Evolutionary conservation across 2,329 filamentous ascomycete genomes (phyloP).

Genomic region (Aschersonia sp.): DNA sequence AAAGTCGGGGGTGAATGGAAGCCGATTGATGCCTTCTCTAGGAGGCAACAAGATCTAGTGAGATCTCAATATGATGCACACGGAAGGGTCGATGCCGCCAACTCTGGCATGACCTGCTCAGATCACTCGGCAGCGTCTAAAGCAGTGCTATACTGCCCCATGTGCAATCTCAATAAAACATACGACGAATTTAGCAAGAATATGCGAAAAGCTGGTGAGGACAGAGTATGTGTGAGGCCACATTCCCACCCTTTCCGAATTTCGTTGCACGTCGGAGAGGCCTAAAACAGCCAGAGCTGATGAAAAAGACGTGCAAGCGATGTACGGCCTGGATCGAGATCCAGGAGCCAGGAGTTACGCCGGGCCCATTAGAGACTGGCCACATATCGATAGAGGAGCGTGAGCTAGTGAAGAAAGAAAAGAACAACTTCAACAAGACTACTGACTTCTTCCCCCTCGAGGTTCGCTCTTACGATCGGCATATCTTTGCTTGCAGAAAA

Average conservation of each 20-base stretch:
- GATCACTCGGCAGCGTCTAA: conserved; percentile 14
- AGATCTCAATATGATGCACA: conserved; percentile 5
- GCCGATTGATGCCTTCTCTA: conserved; percentile 15
- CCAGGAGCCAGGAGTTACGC: conserved; percentile 18
- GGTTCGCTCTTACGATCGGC: too few relatives aligned
- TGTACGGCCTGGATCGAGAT: conserved; percentile 21
- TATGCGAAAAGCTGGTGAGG: conserved; percentile 5
- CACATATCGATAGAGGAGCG: conserved; percentile 18
- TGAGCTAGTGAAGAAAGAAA: too few relatives aligned
- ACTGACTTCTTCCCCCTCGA: too few relatives aligned
- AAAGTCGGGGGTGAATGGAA: conserved; percentile 22
- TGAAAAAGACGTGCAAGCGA: conserved; percentile 15
- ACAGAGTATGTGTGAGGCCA: too few relatives aligned
- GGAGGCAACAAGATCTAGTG: conserved; percentile 15
- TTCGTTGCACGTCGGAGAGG: background rate
- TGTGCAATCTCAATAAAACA: conserved; percentile 15
- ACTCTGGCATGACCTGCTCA: conserved; percentile 21
- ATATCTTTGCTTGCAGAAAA: too few relatives aligned
- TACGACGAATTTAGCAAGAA: conserved; percentile 16
- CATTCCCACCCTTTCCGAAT: conserved; percentile 6
- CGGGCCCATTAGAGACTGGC: conserved; percentile 15
- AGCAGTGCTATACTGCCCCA: conserved; percentile 14
- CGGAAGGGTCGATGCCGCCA: conserved; percentile 11
- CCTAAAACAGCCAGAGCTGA: background rate
- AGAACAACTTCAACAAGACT: too few relatives aligned